Conservation (phyloP, 306 rosid species). For the Vigna angularis region DNA sequence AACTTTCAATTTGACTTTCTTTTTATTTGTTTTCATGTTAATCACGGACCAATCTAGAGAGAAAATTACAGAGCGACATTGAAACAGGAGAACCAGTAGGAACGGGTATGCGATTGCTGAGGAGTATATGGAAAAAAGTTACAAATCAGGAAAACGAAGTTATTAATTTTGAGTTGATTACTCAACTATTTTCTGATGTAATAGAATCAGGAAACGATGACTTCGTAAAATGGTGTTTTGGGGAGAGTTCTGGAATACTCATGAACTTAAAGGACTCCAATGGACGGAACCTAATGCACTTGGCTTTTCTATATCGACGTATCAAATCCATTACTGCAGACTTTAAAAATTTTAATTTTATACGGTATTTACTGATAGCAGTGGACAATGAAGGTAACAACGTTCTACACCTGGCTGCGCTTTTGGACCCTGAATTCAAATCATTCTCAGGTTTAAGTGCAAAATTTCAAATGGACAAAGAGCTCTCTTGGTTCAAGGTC, state of each 20-base stretch:
- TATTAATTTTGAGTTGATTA: neutral
- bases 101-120: neutral
- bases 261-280: neutral
- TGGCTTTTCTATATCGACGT: neutral
- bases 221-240: neutral
- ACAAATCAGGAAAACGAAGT: neutral
- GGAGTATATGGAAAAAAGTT: neutral
- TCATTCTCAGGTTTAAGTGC: neutral
- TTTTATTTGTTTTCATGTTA: too few relatives aligned
- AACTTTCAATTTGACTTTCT: too few relatives aligned
- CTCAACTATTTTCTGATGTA: constrained; percentile 10
- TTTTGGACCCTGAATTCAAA: neutral
- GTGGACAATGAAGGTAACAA: constrained; percentile 10
- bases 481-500: constrained; percentile 21
- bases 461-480: constrained; percentile 31
- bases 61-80: too few relatives aligned
- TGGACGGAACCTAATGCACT: constrained; percentile 4
- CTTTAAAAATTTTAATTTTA: too few relatives aligned
- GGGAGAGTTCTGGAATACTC: neutral
- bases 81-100: too few relatives aligned
- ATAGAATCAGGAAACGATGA: constrained; percentile 3
- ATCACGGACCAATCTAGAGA: too few relatives aligned
- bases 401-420: constrained; percentile 35
- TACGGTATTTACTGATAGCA: neutral
- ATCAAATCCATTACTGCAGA: too few relatives aligned